Evolutionary conservation across 2,329 filamentous ascomycete genomes (phyloP).

Genomic region (Dendryphion nanum): DNA sequence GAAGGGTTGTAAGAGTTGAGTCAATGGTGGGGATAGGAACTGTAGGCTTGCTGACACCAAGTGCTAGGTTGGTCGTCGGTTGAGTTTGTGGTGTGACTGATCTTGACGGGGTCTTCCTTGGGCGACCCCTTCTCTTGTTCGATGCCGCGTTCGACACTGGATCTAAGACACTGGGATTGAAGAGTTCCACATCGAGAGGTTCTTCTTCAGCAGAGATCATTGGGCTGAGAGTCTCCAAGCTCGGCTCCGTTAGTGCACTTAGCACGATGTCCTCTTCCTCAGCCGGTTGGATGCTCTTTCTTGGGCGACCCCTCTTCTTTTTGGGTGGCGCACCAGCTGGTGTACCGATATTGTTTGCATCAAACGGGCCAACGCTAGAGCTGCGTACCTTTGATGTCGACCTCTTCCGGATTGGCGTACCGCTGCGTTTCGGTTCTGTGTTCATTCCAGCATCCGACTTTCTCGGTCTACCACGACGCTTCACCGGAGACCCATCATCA

Average conservation of each 20-base stretch:
- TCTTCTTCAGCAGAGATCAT: too few relatives aligned
- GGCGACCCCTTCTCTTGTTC: conserved; percentile 32
- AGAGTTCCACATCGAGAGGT: conserved; percentile 12
- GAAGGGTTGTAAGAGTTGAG: too few relatives aligned
- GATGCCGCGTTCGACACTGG: conserved; percentile 23
- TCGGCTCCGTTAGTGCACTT: neutral
- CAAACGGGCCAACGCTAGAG: conserved; percentile 14
- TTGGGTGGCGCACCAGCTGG: conserved; percentile 26
- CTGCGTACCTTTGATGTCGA: conserved; percentile 23
- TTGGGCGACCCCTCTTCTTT: conserved; percentile 31
- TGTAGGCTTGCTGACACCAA: too few relatives aligned
- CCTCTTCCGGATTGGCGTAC: conserved; percentile 32
- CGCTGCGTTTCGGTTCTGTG: conserved; percentile 27
- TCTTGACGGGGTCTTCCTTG: conserved; percentile 34
- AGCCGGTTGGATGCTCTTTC: conserved; percentile 27
- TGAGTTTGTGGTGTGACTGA: too few relatives aligned
- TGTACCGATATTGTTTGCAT: conserved; percentile 20
- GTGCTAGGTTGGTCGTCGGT: too few relatives aligned
- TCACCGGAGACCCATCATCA: conserved; percentile 37
- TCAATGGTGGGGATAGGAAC: too few relatives aligned
- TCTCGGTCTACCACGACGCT: conserved; percentile 36
- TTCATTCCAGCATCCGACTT: conserved; percentile 31
- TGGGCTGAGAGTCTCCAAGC: too few relatives aligned
- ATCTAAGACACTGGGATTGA: conserved; percentile 20
- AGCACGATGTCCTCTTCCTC: conserved; percentile 16